Evolutionary conservation across 2,329 filamentous ascomycete species (phyloP).

Genomic region (Penicillium sp.): DNA sequence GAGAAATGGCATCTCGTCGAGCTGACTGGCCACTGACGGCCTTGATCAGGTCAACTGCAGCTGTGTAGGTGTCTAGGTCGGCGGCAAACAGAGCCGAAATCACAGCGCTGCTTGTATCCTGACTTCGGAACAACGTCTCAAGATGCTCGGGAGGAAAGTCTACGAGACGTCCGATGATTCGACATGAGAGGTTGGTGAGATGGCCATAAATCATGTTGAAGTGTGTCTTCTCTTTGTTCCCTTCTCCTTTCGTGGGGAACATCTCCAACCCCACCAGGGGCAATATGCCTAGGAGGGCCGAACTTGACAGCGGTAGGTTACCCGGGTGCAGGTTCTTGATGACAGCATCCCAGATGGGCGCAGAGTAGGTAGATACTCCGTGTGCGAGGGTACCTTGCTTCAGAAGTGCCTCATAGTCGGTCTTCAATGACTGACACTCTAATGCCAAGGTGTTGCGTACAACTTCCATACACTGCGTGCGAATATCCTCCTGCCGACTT

Average conservation of each 20-base stretch:
- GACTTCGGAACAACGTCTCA: slow-evolving; percentile 65
- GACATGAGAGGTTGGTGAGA: slow-evolving; percentile 63
- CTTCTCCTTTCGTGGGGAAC: slow-evolving; percentile 55
- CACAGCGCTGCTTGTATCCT: slow-evolving; percentile 68
- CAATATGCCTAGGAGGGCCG: slow-evolving; percentile 68
- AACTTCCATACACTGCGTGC: slow-evolving; percentile 59
- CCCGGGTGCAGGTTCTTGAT: slow-evolving; percentile 65
- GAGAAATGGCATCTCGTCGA: slow-evolving; percentile 59
- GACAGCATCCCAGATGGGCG: slow-evolving; percentile 75
- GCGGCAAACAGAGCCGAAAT: slow-evolving; percentile 79
- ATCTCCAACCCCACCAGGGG: slow-evolving; percentile 73
- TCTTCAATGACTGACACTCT: slow-evolving; percentile 67
- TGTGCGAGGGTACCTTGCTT: slow-evolving; percentile 61
- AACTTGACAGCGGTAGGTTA: slow-evolving; percentile 69
- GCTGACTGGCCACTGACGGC: slow-evolving; percentile 69
- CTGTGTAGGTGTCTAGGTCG: slow-evolving; percentile 73
- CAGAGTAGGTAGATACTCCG: slow-evolving; percentile 67
- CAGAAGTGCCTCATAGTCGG: slow-evolving; percentile 66
- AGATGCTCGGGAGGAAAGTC: slow-evolving; percentile 72
- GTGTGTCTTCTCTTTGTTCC: slow-evolving; percentile 55
- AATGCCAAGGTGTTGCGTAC: slow-evolving; percentile 66
- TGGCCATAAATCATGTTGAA: slow-evolving; percentile 74
- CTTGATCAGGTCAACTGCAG: slow-evolving; percentile 79
- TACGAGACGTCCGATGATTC: slow-evolving; percentile 73
- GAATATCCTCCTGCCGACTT: slow-evolving; percentile 53